Percentiles rank a stretch among this genome's conserved stretches.
These are phyloP conservation scores for Trichoderma orchidacearum DNA, from an alignment of 495 filamentous ascomycete species.

Conservation along the genomic window DNA sequence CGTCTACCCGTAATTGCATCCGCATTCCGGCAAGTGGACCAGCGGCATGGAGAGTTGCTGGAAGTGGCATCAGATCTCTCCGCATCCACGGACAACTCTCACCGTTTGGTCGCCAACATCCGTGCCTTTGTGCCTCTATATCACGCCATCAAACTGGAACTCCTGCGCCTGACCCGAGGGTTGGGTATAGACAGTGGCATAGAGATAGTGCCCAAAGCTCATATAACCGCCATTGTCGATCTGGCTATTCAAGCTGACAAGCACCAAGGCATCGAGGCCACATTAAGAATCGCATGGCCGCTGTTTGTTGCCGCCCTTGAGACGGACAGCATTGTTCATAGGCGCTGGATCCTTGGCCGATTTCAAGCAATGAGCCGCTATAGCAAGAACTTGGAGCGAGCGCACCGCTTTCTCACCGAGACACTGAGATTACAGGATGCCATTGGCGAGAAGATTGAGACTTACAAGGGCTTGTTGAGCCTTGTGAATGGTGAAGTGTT, in stretches of 20 bases:
- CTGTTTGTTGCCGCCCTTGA: background rate
- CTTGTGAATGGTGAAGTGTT: background rate
- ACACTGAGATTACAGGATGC: background rate
- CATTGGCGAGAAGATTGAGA: background rate
- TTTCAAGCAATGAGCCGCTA: background rate
- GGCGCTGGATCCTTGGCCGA: background rate
- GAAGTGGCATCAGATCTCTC: background rate
- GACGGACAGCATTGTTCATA: background rate
- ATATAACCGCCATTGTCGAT: background rate
- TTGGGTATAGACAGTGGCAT: background rate
- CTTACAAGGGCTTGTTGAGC: background rate
- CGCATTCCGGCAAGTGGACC: background rate
- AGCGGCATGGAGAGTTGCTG: background rate
- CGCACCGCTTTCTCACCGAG: background rate
- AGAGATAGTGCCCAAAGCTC: background rate
- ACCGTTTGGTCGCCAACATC: background rate
- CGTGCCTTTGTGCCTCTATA: background rate
- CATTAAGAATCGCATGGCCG: background rate
- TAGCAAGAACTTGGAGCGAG: background rate
- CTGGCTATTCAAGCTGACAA: background rate
- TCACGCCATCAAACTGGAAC: background rate
- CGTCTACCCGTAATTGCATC: background rate
- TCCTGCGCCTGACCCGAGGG: background rate
- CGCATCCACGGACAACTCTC: background rate
- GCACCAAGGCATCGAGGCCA: background rate